Conservation (phyloP, 2,329 filamentous ascomycete species). For the Penicillium sp. region DNA sequence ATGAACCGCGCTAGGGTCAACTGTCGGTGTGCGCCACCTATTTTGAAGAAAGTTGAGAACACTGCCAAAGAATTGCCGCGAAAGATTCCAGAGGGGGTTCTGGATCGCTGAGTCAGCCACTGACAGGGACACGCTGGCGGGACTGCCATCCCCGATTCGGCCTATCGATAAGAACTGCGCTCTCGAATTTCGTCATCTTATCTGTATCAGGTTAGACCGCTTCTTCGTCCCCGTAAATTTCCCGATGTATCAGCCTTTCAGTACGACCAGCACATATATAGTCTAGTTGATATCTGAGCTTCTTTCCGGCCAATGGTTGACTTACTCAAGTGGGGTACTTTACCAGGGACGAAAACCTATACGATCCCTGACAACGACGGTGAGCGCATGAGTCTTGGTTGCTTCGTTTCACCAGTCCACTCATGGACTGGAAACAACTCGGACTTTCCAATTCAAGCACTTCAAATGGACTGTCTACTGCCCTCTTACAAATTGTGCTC, state of each 20-base stretch:
- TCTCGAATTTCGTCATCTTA: constrained; percentile 19
- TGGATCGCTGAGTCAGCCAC: constrained; percentile 37
- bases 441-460: neutral
- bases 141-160: constrained; percentile 25
- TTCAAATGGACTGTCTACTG: neutral
- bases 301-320: neutral
- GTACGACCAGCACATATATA: neutral
- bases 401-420: neutral
- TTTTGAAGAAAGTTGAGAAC: constrained; percentile 14
- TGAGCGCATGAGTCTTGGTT: neutral
- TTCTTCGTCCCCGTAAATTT: neutral
- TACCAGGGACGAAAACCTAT: neutral
- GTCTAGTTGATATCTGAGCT: neutral
- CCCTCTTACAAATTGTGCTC: neutral
- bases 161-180: constrained; percentile 27
- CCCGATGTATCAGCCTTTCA: constrained; percentile 4
- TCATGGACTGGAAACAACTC: neutral
- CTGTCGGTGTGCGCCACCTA: constrained; percentile 17
- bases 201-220: neutral
- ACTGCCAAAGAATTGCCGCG: constrained; percentile 12
- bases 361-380: neutral
- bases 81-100: constrained; percentile 29
- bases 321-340: neutral
- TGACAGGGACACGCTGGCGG: constrained; percentile 24
- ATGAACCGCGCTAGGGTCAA: constrained; percentile 12